Percentiles rank a stretch among this genome's conserved stretches.
Conservation (phyloP, 75 land plant genomes). For the Larix kaempferi region DNA sequence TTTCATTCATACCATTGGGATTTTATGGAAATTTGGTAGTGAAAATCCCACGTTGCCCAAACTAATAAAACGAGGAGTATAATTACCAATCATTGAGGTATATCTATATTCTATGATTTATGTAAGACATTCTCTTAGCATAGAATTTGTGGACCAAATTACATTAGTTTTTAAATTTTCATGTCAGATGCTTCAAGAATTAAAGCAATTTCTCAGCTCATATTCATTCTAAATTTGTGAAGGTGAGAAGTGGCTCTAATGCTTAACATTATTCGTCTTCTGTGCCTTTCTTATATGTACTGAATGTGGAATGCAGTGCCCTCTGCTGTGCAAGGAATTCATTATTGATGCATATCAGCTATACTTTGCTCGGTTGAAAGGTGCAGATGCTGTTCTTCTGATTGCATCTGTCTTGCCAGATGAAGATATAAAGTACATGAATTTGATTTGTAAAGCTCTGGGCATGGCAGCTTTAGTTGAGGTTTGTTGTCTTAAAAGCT, state of each 20-base stretch:
- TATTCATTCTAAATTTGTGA: neutral
- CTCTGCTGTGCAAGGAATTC: conserved; percentile 58
- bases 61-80: too few relatives aligned
- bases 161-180: neutral
- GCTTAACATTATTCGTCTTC: neutral
- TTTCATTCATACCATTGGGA: neutral
- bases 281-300: neutral
- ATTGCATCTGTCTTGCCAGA: conserved; percentile 54
- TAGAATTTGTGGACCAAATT: neutral
- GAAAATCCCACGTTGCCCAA: too few relatives aligned
- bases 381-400: conserved; percentile 62
- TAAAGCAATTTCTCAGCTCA: neutral
- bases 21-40: neutral
- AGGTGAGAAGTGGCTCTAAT: too few relatives aligned
- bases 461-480: conserved; percentile 52
- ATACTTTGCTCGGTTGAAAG: conserved; percentile 49
- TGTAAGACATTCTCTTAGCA: too few relatives aligned
- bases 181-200: neutral
- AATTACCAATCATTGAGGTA: too few relatives aligned
- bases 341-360: conserved; percentile 60
- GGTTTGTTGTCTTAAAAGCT: conserved; percentile 15
- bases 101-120: too few relatives aligned
- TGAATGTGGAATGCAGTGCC: conserved; percentile 36
- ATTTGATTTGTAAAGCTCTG: conserved; percentile 38
- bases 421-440: conserved; percentile 42